Percentiles rank a stretch among this genome's conserved stretches.
Evolutionary conservation across 176 grass and related monocot species (phyloP).

Genomic region (Tillandsia fasciculata): DNA sequence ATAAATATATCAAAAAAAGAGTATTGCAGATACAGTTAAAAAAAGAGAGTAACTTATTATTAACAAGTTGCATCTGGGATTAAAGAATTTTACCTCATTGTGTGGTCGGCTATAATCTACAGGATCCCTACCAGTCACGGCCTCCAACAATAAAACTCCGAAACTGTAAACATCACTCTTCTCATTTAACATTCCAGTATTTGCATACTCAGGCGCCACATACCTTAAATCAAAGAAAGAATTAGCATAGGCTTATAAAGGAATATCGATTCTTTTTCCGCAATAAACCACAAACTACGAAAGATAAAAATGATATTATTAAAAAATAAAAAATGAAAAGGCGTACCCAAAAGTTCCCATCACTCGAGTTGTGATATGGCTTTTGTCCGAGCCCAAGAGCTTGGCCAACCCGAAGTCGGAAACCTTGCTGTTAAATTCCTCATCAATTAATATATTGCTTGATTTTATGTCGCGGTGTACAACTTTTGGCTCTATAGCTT

Average conservation of each 20-base stretch:
- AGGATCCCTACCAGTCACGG: constrained; percentile 85
- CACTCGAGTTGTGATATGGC: constrained; percentile 90
- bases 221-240: constrained; percentile 52
- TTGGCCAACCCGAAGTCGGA: constrained; percentile 97
- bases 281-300: not conserved
- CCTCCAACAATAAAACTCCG: constrained; percentile 81
- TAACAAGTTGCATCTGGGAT: not conserved
- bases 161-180: constrained; percentile 99
- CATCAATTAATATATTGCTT: constrained; percentile 96
- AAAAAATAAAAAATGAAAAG: not conserved
- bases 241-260: not conserved
- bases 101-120: constrained; percentile 70
- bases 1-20: no score
- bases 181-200: constrained; percentile 95
- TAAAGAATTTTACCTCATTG: constrained; percentile 54
- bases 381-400: constrained; percentile 90
- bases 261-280: not conserved
- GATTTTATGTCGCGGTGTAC: constrained; percentile 99
- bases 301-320: not conserved
- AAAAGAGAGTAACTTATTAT: not conserved
- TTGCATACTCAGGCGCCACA: constrained; percentile 95
- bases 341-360: constrained; percentile 96
- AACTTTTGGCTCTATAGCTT: constrained; percentile 98
- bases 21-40: not conserved
- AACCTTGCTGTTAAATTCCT: constrained; percentile 89